Conservation (phyloP, 1,139 yeast genomes). For the Kazachstania sp. region DNA sequence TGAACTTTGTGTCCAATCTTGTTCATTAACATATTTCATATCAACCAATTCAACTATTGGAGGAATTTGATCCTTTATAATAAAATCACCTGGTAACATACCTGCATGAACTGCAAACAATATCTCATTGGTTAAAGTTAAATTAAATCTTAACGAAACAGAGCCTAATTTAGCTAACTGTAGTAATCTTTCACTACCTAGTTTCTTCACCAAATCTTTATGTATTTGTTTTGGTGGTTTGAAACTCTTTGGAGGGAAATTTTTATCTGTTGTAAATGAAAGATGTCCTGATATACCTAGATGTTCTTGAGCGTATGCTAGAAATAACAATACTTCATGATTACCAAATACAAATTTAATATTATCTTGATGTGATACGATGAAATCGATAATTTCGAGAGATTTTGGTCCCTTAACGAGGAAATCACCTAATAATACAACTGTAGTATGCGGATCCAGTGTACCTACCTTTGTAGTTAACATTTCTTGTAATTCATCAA, state of each 20-base stretch:
- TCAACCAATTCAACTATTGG: slow-evolving; percentile 18
- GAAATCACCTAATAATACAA: slow-evolving; percentile 67
- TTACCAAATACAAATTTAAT: slow-evolving; percentile 79
- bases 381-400: slow-evolving; percentile 55
- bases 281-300: slow-evolving; percentile 6
- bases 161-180: slow-evolving; percentile 20
- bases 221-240: slow-evolving; percentile 17
- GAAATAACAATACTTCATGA: slow-evolving; percentile 51
- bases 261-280: slow-evolving; percentile 12
- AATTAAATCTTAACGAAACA: slow-evolving; percentile 12
- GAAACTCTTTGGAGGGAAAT: slow-evolving; percentile 14
- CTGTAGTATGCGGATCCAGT: slow-evolving; percentile 12
- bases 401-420: slow-evolving; percentile 80
- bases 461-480: slow-evolving; percentile 54
- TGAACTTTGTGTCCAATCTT: slow-evolving; percentile 19
- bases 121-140: slow-evolving; percentile 12
- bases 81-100: slow-evolving; percentile 22
- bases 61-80: slow-evolving; percentile 8
- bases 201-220: slow-evolving; percentile 14
- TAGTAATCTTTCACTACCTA: slow-evolving; percentile 15
- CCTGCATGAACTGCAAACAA: slow-evolving; percentile 29
- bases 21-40: slow-evolving; percentile 26
- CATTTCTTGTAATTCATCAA: slow-evolving; percentile 44
- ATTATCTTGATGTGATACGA: slow-evolving; percentile 41
- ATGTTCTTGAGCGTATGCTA: slow-evolving; percentile 23